Percentiles rank a stretch among this genome's conserved stretches.
Evolutionary conservation across 768 basidiomycete species (phyloP).

Genomic region (Psilocybe tampanensis): DNA sequence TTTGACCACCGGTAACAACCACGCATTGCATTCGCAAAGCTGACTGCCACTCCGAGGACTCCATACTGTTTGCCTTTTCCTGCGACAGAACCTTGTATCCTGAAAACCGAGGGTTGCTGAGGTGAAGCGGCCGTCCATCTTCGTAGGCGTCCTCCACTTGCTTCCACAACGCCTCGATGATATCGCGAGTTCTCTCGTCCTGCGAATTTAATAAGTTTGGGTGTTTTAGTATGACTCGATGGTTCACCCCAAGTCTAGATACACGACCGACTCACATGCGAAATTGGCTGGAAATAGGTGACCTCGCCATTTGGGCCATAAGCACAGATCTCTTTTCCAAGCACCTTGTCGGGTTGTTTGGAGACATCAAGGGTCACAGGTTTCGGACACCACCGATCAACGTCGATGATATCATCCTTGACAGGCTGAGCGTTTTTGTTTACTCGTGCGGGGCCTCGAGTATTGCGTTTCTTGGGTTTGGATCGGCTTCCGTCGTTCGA

Average conservation of each 20-base stretch:
- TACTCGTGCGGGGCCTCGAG: too few species aligned
- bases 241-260: too few species aligned
- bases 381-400: not conserved
- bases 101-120: not conserved
- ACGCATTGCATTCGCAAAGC: conserved; percentile 6
- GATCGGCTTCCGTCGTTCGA: not conserved
- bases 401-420: not conserved
- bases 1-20: conserved; percentile 14
- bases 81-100: not conserved
- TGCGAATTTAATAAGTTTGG: not conserved
- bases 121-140: not conserved
- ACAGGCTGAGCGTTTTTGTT: not conserved
- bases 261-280: not conserved
- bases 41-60: too few species aligned
- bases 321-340: not conserved
- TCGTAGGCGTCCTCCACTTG: not conserved
- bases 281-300: not conserved
- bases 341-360: not conserved
- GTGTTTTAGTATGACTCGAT: too few species aligned
- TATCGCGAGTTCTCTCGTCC: not conserved
- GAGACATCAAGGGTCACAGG: not conserved
- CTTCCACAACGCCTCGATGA: not conserved
- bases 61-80: not conserved
- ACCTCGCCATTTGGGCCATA: not conserved
- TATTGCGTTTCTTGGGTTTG: too few species aligned